A percentile compares a stretch with the other conserved stretches of the same genome.
Conservation (phyloP, 768 basidiomycete species). For the Suillus brevipes region DNA sequence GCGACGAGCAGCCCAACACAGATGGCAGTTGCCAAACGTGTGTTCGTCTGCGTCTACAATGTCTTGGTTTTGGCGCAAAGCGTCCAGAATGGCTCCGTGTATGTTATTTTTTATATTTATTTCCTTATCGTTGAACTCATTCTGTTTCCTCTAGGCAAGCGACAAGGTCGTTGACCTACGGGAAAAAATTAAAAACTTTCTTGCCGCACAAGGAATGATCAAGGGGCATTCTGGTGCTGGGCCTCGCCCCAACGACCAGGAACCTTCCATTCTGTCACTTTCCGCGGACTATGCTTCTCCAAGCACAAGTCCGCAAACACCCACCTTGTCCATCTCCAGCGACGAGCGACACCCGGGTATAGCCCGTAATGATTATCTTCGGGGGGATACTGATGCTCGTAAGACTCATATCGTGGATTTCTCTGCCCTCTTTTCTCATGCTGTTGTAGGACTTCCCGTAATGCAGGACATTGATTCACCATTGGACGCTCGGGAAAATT, state of each 20-base stretch:
- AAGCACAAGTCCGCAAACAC: conserved; percentile 44
- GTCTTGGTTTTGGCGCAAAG: conserved; percentile 82
- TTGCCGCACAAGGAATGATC: conserved; percentile 85
- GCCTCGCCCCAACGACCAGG: conserved; percentile 56
- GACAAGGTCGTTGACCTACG: conserved; percentile 66
- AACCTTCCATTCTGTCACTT: conserved; percentile 52
- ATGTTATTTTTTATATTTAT: conserved; percentile 10
- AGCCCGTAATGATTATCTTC: conserved; percentile 23
- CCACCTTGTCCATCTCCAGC: conserved; percentile 45
- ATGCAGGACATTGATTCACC: conserved; percentile 35
- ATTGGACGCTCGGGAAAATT: conserved; percentile 30
- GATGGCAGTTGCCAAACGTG: conserved; percentile 75
- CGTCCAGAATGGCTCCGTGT: conserved; percentile 86
- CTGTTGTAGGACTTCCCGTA: conserved; percentile 25
- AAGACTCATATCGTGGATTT: conserved; percentile 3
- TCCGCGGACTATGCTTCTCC: conserved; percentile 46
- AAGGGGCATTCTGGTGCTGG: conserved; percentile 81
- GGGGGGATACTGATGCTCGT: conserved; percentile 21
- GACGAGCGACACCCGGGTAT: conserved; percentile 37
- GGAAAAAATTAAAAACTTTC: conserved; percentile 77
- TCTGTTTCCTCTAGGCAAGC: conserved; percentile 53
- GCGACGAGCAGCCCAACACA: conserved; percentile 69
- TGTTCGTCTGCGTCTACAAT: conserved; percentile 76
- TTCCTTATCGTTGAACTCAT: conserved; percentile 13
- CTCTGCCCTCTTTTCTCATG: conserved; percentile 3